Evolutionary conservation across 805 yeast species (phyloP).

Genomic region (Myxozyma lipomycoides): DNA sequence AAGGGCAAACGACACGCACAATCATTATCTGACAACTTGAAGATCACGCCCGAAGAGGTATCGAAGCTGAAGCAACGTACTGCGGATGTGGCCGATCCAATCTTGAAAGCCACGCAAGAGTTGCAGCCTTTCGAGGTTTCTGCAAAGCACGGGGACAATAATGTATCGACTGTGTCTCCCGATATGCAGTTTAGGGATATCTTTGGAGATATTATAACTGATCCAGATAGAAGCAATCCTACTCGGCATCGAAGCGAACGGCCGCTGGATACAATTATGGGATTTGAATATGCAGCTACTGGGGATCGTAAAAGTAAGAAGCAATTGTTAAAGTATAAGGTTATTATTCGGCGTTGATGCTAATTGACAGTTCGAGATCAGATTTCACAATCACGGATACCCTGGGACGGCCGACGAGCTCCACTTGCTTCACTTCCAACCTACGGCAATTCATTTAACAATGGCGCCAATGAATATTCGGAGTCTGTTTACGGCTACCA

Average conservation of each 20-base stretch:
- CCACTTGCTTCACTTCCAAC: background rate
- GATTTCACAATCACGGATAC: constrained; percentile 39
- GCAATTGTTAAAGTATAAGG: background rate
- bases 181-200: constrained; percentile 65
- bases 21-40: background rate
- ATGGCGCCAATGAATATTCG: no score
- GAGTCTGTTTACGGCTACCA: background rate
- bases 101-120: constrained; percentile 87
- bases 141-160: constrained; percentile 38
- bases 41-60: constrained; percentile 22
- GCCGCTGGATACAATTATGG: constrained; percentile 91
- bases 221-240: constrained; percentile 89
- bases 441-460: background rate
- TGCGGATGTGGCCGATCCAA: constrained; percentile 57
- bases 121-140: constrained; percentile 89
- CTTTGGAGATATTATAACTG: constrained; percentile 74
- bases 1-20: no score
- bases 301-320: constrained; percentile 53
- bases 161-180: constrained; percentile 44
- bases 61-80: constrained; percentile 22
- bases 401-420: constrained; percentile 32
- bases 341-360: background rate
- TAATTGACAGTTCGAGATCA: constrained; percentile 28
- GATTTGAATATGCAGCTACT: constrained; percentile 90
- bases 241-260: constrained; percentile 91